phyloP scores from a whole-genome alignment of 768 basidiomycete genomes.

The Sporobolomyces phaffii region DNA sequence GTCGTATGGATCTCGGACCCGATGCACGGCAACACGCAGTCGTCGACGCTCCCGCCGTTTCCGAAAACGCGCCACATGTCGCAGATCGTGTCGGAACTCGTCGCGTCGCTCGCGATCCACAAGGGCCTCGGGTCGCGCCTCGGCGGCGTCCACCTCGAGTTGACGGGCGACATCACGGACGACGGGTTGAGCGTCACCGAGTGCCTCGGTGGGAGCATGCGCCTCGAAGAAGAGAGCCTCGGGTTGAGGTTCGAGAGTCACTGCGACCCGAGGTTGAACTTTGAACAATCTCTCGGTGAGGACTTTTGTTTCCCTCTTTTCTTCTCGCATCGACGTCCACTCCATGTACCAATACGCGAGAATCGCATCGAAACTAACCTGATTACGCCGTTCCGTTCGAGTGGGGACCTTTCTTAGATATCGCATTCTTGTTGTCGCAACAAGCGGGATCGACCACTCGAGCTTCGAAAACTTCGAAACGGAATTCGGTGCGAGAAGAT shows the following conservation, averaged over 20 bases:
- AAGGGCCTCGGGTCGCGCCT: conserved; percentile 64
- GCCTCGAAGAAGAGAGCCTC: conserved; percentile 78
- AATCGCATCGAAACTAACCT: no score
- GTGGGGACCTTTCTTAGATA: conserved; percentile 1
- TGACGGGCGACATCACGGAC: conserved; percentile 83
- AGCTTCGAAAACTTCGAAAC: neutral
- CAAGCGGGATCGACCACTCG: neutral
- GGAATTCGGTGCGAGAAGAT: neutral
- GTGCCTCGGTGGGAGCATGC: conserved; percentile 94
- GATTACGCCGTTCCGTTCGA: no score
- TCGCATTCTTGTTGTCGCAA: conserved; percentile 5
- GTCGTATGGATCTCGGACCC: conserved; percentile 95
- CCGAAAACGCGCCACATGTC: conserved; percentile 71
- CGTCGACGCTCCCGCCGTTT: conserved; percentile 59
- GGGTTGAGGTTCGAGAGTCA: conserved; percentile 90
- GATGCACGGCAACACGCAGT: conserved; percentile 96
- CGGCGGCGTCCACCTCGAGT: conserved; percentile 76
- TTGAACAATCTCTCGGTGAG: conserved; percentile 37
- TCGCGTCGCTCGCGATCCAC: conserved; percentile 74
- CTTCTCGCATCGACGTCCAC: neutral
- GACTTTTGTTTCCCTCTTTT: neutral
- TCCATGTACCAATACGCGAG: neutral
- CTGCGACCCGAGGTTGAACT: conserved; percentile 61
- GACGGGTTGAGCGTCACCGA: conserved; percentile 94
- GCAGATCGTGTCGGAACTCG: conserved; percentile 76